These are phyloP conservation scores for Ceratobasidium sp. DNA, from an alignment of 1,284 basidiomycete species.

Conservation along the genomic window DNA sequence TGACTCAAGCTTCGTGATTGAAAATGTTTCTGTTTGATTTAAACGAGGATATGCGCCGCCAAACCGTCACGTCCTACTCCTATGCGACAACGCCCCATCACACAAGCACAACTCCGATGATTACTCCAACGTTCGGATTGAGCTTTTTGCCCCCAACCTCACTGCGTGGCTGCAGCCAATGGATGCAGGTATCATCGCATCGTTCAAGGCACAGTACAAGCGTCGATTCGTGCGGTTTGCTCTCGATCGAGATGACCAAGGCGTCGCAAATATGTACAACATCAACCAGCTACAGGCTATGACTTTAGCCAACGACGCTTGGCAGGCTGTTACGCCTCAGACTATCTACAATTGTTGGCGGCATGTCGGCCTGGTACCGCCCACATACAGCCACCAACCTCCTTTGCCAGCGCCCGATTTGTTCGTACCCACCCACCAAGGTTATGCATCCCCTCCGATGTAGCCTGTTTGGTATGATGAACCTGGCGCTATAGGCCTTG, in stretches of 20 bases:
- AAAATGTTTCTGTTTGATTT: neutral
- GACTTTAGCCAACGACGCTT: constrained; percentile 28
- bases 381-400: neutral
- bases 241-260: constrained; percentile 36
- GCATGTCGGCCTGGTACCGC: constrained; percentile 47
- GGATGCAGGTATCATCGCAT: constrained; percentile 42
- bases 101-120: constrained; percentile 19
- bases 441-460: too few relatives aligned
- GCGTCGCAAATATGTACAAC: constrained; percentile 38
- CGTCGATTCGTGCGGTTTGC: constrained; percentile 24
- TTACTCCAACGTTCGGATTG: constrained; percentile 23
- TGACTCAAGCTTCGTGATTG: neutral
- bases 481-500: too few relatives aligned
- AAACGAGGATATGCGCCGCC: constrained; percentile 15
- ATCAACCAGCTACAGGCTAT: constrained; percentile 44
- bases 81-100: constrained; percentile 38
- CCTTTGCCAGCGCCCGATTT: neutral
- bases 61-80: constrained; percentile 40
- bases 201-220: constrained; percentile 44
- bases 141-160: constrained; percentile 36
- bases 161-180: constrained; percentile 43
- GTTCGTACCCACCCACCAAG: too few relatives aligned
- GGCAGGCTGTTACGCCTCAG: constrained; percentile 22
- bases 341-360: constrained; percentile 46
- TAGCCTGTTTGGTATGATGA: too few relatives aligned